Conservation (phyloP, 805 yeast species). For the baker's yeast (Saccharomyces cerevisiae) region DNA sequence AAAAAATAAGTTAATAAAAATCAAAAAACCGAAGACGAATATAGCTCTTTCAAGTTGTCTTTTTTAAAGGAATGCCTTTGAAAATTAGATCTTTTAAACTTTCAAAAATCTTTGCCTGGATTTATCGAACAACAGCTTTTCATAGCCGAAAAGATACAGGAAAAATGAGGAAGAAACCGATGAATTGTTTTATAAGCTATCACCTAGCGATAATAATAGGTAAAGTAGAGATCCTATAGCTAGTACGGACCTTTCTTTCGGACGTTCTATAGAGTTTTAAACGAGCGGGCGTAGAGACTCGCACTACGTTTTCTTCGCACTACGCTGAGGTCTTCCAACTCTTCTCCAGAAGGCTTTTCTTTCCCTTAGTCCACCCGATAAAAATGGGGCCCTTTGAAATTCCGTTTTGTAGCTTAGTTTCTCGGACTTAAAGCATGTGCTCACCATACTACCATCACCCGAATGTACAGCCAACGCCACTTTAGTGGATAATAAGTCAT, state of each 20-base stretch:
- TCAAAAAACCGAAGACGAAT: neutral
- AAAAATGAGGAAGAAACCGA: neutral
- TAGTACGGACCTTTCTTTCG: neutral
- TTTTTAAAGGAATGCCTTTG: neutral
- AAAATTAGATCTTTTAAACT: neutral
- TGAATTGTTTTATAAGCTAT: neutral
- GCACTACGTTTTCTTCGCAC: neutral
- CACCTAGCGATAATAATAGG: neutral
- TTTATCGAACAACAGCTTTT: neutral
- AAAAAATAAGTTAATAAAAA: neutral
- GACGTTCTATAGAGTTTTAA: neutral
- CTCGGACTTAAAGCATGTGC: neutral
- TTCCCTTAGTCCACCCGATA: neutral
- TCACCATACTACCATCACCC: neutral
- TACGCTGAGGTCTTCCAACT: neutral
- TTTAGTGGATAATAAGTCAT: neutral
- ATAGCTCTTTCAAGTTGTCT: neutral
- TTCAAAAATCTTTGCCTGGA: neutral
- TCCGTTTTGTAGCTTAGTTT: neutral
- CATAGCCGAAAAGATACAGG: neutral
- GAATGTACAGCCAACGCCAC: constrained; percentile 3
- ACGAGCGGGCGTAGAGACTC: neutral
- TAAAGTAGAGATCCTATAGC: neutral
- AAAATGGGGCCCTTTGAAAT: neutral
- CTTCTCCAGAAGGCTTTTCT: neutral